Percentiles rank a stretch among this genome's conserved stretches.
Evolutionary conservation across 805 yeast genomes (phyloP).

Genomic region (Ogataea paraovalis): DNA sequence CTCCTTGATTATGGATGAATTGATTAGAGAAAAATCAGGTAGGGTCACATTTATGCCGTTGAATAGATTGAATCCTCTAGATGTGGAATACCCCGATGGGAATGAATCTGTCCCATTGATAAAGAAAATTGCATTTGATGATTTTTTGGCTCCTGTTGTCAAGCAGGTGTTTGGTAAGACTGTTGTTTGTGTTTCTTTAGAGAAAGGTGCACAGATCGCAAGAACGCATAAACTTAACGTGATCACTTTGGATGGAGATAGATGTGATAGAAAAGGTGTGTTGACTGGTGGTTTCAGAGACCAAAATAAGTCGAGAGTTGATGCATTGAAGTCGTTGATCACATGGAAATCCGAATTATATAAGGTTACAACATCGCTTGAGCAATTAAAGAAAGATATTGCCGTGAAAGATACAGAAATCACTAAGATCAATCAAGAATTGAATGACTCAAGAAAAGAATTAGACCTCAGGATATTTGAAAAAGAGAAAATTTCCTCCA

Average conservation of each 20-base stretch:
- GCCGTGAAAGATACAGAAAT: slow-evolving; percentile 47
- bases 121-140: slow-evolving; percentile 63
- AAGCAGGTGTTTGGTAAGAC: slow-evolving; percentile 78
- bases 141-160: slow-evolving; percentile 59
- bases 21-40: slow-evolving; percentile 67
- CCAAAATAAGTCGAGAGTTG: slow-evolving; percentile 62
- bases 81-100: slow-evolving; percentile 54
- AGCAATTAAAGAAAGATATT: slow-evolving; percentile 36
- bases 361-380: slow-evolving; percentile 37
- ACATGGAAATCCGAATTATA: slow-evolving; percentile 47
- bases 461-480: slow-evolving; percentile 41
- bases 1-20: slow-evolving; percentile 68
- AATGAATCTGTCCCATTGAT: slow-evolving; percentile 74
- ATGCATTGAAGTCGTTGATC: slow-evolving; percentile 55
- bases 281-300: slow-evolving; percentile 87
- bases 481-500: slow-evolving; percentile 41
- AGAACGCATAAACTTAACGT: slow-evolving; percentile 59
- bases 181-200: slow-evolving; percentile 68
- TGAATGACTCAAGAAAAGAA: slow-evolving; percentile 32
- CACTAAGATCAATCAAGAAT: slow-evolving; percentile 43
- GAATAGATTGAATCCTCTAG: slow-evolving; percentile 52
- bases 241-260: slow-evolving; percentile 89
- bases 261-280: slow-evolving; percentile 79
- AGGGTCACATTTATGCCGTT: slow-evolving; percentile 90
- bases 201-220: slow-evolving; percentile 64